phyloP scores from a whole-genome alignment of 495 filamentous ascomycete species.

The Clohesyomyces aquaticus region DNA sequence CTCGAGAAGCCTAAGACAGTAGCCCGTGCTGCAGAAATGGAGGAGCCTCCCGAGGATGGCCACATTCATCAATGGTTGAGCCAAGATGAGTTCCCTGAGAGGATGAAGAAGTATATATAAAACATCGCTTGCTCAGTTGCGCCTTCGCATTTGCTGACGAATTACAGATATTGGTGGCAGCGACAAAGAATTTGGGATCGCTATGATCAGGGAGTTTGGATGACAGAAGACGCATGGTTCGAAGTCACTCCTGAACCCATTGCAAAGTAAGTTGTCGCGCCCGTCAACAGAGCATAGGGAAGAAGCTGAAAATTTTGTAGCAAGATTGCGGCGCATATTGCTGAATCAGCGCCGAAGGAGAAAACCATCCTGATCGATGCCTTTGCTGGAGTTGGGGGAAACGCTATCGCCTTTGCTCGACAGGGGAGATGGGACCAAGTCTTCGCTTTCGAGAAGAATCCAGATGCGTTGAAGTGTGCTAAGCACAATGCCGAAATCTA shows the following conservation, averaged over 20 bases:
- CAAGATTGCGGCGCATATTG: slow-evolving; percentile 77
- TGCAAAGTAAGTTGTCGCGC: slow-evolving; percentile 63
- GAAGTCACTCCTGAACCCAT: slow-evolving; percentile 92
- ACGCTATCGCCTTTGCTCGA: slow-evolving; percentile 89
- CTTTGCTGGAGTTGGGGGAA: slow-evolving; percentile 91
- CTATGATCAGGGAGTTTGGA: slow-evolving; percentile 85
- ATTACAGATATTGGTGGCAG: slow-evolving; percentile 80
- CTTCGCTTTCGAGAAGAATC: slow-evolving; percentile 85
- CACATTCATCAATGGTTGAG: slow-evolving; percentile 29
- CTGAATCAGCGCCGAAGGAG: slow-evolving; percentile 55
- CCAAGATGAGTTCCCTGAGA: slow-evolving; percentile 51
- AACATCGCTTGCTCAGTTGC: slow-evolving; percentile 13
- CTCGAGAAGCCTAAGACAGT: background rate
- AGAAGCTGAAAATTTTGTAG: slow-evolving; percentile 50
- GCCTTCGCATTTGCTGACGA: slow-evolving; percentile 3
- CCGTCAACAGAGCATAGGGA: background rate
- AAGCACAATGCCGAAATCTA: slow-evolving; percentile 92
- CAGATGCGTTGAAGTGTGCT: slow-evolving; percentile 76
- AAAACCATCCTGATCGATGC: slow-evolving; percentile 73
- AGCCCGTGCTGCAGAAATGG: background rate
- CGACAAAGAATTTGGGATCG: slow-evolving; percentile 79
- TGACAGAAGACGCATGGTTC: slow-evolving; percentile 94
- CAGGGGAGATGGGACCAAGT: slow-evolving; percentile 75
- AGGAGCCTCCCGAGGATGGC: slow-evolving; percentile 22
- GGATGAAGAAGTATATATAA: slow-evolving; percentile 70